These are phyloP conservation scores for Kentomonas sorsogonicus DNA, from an alignment of 208 protist genomes.

Conservation along the genomic window DNA sequence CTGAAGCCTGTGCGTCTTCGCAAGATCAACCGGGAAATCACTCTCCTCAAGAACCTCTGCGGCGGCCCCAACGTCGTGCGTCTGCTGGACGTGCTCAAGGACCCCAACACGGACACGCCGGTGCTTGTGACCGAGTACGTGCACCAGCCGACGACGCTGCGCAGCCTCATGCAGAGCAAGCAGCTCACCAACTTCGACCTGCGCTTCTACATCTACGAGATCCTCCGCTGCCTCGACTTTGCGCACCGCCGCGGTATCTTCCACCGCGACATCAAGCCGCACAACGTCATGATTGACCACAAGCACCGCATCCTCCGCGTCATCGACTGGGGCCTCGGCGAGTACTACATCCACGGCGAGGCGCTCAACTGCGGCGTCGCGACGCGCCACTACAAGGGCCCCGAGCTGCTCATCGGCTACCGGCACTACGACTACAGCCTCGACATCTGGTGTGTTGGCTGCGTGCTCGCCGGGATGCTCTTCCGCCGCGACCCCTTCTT, in stretches of 20 bases:
- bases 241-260: slow-evolving; percentile 98
- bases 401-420: slow-evolving; percentile 97
- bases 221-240: slow-evolving; percentile 94
- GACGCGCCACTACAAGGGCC: slow-evolving; percentile 98
- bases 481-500: slow-evolving; percentile 99
- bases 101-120: slow-evolving; percentile 93
- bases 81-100: slow-evolving; percentile 96
- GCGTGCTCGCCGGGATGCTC: slow-evolving; percentile 98
- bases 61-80: slow-evolving; percentile 98
- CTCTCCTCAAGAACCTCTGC: slow-evolving; percentile 97
- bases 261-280: slow-evolving; percentile 99
- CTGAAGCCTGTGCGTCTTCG: slow-evolving; percentile 98
- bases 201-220: slow-evolving; percentile 98
- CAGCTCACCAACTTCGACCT: slow-evolving; percentile 96
- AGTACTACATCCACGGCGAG: slow-evolving; percentile 98
- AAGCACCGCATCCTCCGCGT: slow-evolving; percentile 91
- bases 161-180: slow-evolving; percentile 91
- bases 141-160: slow-evolving; percentile 95
- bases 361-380: slow-evolving; percentile 99
- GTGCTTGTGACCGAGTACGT: slow-evolving; percentile 99
- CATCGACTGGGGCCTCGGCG: slow-evolving; percentile 98
- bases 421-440: slow-evolving; percentile 99
- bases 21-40: slow-evolving; percentile 99
- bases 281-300: slow-evolving; percentile 99
- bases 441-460: slow-evolving; percentile 99